These are phyloP conservation scores for Penicillium sp. DNA, from an alignment of 2,329 filamentous ascomycete species.

Conservation along the genomic window DNA sequence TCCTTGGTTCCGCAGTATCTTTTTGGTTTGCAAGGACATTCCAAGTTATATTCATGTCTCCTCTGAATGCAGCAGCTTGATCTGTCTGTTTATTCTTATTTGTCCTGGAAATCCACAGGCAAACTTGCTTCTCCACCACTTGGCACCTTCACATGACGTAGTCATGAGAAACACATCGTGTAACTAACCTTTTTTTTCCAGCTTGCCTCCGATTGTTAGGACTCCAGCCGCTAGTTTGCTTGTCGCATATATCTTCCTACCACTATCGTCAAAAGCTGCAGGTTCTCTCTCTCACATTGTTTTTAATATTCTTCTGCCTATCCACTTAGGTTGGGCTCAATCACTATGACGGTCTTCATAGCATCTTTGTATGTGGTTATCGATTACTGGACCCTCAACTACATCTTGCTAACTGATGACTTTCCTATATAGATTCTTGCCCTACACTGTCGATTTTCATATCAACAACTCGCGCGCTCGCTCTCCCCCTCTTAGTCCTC, in stretches of 20 bases:
- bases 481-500: conserved; percentile 44
- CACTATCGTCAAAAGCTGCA: background rate
- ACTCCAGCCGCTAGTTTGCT: background rate
- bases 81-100: background rate
- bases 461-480: conserved; percentile 48
- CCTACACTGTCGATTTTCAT: conserved; percentile 87
- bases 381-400: background rate
- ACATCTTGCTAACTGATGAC: conserved; percentile 7
- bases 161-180: conserved; percentile 29
- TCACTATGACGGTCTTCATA: conserved; percentile 60
- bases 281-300: background rate
- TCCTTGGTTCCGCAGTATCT: background rate
- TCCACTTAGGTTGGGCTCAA: conserved; percentile 9
- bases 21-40: background rate
- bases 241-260: background rate
- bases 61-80: background rate
- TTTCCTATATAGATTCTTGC: conserved; percentile 68
- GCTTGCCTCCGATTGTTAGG: conserved; percentile 2
- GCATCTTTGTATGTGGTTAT: conserved; percentile 55
- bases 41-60: background rate
- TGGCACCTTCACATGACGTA: conserved; percentile 36
- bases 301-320: conserved; percentile 10
- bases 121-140: conserved; percentile 9
- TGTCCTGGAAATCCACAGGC: background rate
- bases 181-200: conserved; percentile 16